Conservation (phyloP, 495 filamentous ascomycete genomes). For the Penicillium canariense region DNA sequence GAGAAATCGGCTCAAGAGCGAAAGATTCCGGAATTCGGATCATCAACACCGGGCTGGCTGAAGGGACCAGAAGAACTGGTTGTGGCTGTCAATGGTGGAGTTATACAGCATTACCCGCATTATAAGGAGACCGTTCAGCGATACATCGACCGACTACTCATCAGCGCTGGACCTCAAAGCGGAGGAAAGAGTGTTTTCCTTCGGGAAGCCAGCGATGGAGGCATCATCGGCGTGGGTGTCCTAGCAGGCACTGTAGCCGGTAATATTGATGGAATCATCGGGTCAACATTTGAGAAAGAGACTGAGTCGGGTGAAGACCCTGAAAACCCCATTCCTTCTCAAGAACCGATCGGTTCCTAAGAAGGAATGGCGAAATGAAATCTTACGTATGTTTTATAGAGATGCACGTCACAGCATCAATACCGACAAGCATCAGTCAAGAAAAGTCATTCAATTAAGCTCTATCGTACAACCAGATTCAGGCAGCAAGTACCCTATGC, state of each 20-base stretch:
- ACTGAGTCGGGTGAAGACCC: not conserved
- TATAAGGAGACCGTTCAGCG: slow-evolving; percentile 60
- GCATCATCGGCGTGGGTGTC: slow-evolving; percentile 68
- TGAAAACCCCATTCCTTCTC: too few relatives aligned
- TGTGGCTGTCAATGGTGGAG: slow-evolving; percentile 70
- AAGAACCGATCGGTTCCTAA: not conserved
- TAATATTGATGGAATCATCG: slow-evolving; percentile 31
- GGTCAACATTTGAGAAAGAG: slow-evolving; percentile 20
- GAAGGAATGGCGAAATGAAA: not conserved
- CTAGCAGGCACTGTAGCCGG: slow-evolving; percentile 51
- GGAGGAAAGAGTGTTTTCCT: slow-evolving; percentile 55
- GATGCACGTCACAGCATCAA: not conserved
- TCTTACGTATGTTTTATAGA: not conserved
- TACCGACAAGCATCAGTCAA: not conserved
- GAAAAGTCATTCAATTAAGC: slow-evolving; percentile 1
- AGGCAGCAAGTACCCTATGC: not conserved
- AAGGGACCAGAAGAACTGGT: slow-evolving; percentile 54
- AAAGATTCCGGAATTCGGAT: slow-evolving; percentile 4
- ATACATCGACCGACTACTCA: slow-evolving; percentile 59
- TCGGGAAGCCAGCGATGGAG: slow-evolving; percentile 64
- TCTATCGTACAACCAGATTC: slow-evolving; percentile 15
- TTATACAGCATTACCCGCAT: slow-evolving; percentile 68
- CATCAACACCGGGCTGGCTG: slow-evolving; percentile 22
- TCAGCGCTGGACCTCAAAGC: slow-evolving; percentile 45
- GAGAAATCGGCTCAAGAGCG: not conserved